Evolutionary conservation across 169 alveolate species (phyloP).

Genomic region (Prorocentrum cordatum): DNA sequence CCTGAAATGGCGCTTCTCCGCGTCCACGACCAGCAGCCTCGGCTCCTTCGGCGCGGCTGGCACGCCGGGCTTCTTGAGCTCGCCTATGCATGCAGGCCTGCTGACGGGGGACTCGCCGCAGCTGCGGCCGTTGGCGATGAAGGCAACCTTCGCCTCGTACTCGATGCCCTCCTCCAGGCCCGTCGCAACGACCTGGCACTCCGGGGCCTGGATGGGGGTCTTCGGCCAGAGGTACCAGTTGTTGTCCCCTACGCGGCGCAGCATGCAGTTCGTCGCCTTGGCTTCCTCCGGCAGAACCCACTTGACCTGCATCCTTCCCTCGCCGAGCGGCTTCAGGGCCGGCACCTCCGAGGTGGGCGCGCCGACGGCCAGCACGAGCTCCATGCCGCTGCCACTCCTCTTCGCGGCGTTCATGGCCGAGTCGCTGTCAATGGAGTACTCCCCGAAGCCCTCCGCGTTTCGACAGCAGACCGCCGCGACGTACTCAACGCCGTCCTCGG

Average conservation of each 20-base stretch:
- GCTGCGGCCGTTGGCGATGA: constrained; percentile 49
- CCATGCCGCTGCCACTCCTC: constrained; percentile 47
- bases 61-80: too few relatives aligned
- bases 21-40: too few relatives aligned
- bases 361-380: constrained; percentile 36
- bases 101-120: constrained; percentile 49
- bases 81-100: constrained; percentile 68
- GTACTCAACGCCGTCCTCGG: constrained; percentile 31
- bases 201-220: constrained; percentile 42
- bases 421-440: constrained; percentile 28
- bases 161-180: constrained; percentile 66
- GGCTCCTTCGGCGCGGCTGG: too few relatives aligned
- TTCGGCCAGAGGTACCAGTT: constrained; percentile 33
- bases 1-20: too few relatives aligned
- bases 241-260: constrained; percentile 51
- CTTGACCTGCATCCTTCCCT: constrained; percentile 47
- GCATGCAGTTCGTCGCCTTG: constrained; percentile 41
- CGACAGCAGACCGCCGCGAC: constrained; percentile 53
- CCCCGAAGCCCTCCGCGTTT: constrained; percentile 62
- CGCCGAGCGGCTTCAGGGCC: constrained; percentile 53
- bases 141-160: constrained; percentile 57
- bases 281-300: constrained; percentile 59
- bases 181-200: constrained; percentile 11
- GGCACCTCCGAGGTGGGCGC: constrained; percentile 27
- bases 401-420: not conserved